These are phyloP conservation scores for Lactifluus piperatus DNA, from an alignment of 768 basidiomycete genomes.

Conservation along the genomic window DNA sequence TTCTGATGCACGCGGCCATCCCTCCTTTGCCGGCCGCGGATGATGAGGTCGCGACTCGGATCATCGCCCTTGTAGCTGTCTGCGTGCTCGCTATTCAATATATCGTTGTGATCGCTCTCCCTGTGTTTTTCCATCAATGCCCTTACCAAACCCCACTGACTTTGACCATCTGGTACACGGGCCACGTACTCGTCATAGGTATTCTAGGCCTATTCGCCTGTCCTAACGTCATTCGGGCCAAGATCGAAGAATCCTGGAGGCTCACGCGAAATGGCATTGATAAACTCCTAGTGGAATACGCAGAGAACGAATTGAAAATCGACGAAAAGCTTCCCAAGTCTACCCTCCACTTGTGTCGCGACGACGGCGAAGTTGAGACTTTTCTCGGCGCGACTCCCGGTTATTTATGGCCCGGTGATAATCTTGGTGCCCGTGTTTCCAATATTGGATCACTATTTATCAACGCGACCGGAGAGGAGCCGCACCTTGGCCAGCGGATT, in stretches of 20 bases:
- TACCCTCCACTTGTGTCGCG: not conserved
- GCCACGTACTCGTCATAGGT: not conserved
- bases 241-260: not conserved
- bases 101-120: not conserved
- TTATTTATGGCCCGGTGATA: not conserved
- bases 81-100: not conserved
- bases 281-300: not conserved
- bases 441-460: constrained; percentile 5
- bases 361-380: not conserved
- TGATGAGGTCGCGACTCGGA: not conserved
- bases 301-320: not conserved
- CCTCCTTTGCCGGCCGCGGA: not conserved
- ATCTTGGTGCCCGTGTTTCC: not conserved
- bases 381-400: not conserved
- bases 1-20: constrained; percentile 1
- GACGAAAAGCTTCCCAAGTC: not conserved
- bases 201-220: not conserved
- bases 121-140: not conserved
- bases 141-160: not conserved
- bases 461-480: not conserved
- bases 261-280: not conserved
- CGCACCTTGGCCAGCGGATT: constrained; percentile 4
- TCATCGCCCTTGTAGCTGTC: not conserved
- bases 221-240: not conserved
- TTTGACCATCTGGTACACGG: not conserved